Conservation (phyloP, 768 basidiomycete genomes). For the Amanita subjunquillea region DNA sequence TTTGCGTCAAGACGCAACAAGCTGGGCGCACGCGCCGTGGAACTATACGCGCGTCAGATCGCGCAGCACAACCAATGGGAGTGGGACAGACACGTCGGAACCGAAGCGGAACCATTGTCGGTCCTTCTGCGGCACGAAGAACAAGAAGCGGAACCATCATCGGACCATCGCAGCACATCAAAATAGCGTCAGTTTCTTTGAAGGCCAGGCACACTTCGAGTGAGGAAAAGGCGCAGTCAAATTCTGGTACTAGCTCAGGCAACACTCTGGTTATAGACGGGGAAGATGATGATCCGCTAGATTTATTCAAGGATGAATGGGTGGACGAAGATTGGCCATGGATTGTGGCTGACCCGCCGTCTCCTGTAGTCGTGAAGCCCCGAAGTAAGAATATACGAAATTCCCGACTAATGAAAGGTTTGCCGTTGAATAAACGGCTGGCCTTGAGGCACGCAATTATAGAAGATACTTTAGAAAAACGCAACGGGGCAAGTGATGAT, state of each 20-base stretch:
- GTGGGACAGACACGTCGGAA: constrained; percentile 24
- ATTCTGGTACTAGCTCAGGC: constrained; percentile 9
- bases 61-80: constrained; percentile 1
- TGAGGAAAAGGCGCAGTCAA: constrained; percentile 1
- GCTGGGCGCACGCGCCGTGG: constrained; percentile 25
- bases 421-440: constrained; percentile 7
- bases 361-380: background rate
- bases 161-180: constrained; percentile 13
- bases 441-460: background rate
- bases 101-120: constrained; percentile 39
- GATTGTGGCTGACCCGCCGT: constrained; percentile 4
- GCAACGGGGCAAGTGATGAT: constrained; percentile 13
- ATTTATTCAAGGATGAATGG: constrained; percentile 20
- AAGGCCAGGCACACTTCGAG: background rate
- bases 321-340: constrained; percentile 16
- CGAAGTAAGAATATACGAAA: constrained; percentile 3
- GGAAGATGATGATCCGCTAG: constrained; percentile 5
- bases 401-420: constrained; percentile 7
- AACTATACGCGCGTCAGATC: constrained; percentile 37
- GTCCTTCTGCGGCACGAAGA: constrained; percentile 16
- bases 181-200: background rate
- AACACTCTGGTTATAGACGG: background rate
- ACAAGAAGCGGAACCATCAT: constrained; percentile 23
- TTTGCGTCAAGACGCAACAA: background rate
- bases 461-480: constrained; percentile 6